These are phyloP conservation scores for Atractiella rhizophila DNA, from an alignment of 768 basidiomycete genomes.

Conservation along the genomic window DNA sequence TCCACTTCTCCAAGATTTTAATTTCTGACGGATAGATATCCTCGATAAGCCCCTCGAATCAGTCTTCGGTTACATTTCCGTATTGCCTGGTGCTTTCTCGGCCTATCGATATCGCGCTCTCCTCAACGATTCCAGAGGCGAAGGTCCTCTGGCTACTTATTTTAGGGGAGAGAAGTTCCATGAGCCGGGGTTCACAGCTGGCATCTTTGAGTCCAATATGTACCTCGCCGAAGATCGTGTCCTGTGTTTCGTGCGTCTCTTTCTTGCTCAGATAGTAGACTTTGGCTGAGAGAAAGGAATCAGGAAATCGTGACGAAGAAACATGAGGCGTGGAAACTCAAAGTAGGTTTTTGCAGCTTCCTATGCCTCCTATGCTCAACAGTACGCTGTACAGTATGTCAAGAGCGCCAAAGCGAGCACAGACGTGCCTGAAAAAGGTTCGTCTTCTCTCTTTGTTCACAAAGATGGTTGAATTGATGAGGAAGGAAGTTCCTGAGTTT, in stretches of 20 bases:
- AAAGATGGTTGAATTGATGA: not conserved
- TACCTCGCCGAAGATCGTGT: constrained; percentile 81
- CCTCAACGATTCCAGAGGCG: constrained; percentile 54
- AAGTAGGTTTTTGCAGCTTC: not conserved
- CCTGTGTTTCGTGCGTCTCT: constrained; percentile 81
- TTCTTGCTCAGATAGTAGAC: no score
- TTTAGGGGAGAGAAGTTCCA: constrained; percentile 61
- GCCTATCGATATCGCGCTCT: constrained; percentile 44
- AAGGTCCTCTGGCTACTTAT: constrained; percentile 66
- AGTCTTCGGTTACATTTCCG: constrained; percentile 27
- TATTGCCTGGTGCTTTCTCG: constrained; percentile 74
- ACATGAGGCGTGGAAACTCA: constrained; percentile 19
- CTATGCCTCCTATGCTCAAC: not conserved
- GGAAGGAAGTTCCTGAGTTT: constrained; percentile 4
- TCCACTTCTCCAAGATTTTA: not conserved
- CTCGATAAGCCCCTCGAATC: constrained; percentile 68
- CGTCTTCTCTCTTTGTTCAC: not conserved
- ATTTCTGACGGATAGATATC: constrained; percentile 27
- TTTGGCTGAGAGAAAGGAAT: no score
- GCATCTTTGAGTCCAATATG: no score
- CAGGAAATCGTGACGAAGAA: constrained; percentile 65
- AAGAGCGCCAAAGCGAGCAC: constrained; percentile 20
- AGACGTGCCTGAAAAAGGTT: constrained; percentile 17
- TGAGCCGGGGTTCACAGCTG: no score
- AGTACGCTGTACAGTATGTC: constrained; percentile 7